Conservation (phyloP, 23 red algal genomes). For the Chondrus crispus region DNA sequence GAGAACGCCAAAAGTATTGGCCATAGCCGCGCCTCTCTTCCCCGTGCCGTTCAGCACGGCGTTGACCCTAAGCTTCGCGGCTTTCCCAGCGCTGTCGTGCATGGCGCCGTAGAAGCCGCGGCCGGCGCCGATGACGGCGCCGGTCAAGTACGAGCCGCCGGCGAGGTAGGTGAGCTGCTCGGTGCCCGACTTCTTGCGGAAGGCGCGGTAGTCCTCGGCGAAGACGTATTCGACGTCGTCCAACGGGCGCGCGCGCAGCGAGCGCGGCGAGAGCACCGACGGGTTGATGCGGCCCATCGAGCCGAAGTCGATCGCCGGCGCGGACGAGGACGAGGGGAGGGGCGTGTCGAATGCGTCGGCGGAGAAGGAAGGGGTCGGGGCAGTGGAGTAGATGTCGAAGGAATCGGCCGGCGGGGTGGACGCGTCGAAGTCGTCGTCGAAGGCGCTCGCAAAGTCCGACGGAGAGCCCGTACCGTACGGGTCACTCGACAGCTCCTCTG, state of each 20-base stretch:
- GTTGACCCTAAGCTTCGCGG: constrained; percentile 65
- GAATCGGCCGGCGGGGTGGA: background rate
- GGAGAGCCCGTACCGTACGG: too few species aligned
- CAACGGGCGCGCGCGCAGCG: background rate
- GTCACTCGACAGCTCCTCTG: too few species aligned
- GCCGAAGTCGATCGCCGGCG: constrained; percentile 7
- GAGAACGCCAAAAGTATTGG: constrained; percentile 72
- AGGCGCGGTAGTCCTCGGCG: constrained; percentile 62
- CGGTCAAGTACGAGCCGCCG: constrained; percentile 67
- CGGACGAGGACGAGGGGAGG: background rate
- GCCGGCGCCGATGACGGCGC: constrained; percentile 50
- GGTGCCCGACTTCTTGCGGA: constrained; percentile 82
- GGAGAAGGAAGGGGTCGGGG: background rate
- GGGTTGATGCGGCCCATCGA: constrained; percentile 33
- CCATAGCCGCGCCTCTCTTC: constrained; percentile 45
- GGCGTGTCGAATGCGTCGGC: background rate
- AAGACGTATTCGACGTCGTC: constrained; percentile 76
- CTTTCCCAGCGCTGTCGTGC: constrained; percentile 30
- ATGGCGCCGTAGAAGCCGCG: constrained; percentile 43
- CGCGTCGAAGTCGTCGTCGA: background rate
- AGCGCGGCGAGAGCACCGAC: background rate
- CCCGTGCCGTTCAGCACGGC: constrained; percentile 83
- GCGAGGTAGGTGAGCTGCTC: constrained; percentile 95
- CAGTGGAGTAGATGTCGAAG: constrained; percentile 1
- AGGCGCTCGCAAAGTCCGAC: background rate